phyloP scores from a whole-genome alignment of 352 stramenopile species.

The Pythium pyrilobum region DNA sequence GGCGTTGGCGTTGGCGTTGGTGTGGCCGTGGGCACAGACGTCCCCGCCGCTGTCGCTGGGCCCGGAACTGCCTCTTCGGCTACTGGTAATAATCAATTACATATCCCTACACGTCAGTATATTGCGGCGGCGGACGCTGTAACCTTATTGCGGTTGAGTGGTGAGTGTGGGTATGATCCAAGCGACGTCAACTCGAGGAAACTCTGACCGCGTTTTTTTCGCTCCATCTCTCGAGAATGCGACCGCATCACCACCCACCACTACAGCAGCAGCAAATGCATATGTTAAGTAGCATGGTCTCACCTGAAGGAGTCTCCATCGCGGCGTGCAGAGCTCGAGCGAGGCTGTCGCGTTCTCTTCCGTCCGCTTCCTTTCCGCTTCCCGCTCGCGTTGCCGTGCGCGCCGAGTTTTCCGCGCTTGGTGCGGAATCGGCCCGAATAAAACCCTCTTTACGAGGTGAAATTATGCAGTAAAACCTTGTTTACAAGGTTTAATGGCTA shows the following conservation, averaged over 20 bases:
- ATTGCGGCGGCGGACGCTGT: too few relatives aligned
- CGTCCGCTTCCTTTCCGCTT: conserved; percentile 3
- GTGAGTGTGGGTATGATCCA: too few relatives aligned
- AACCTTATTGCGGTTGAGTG: too few relatives aligned
- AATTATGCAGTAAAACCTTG: conserved; percentile 18
- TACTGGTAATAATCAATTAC: too few relatives aligned
- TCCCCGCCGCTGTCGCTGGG: not conserved
- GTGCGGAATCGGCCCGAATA: too few relatives aligned
- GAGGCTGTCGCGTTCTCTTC: not conserved
- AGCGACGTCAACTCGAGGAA: too few relatives aligned
- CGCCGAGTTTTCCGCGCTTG: conserved; percentile 15
- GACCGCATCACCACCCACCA: not conserved
- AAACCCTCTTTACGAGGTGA: too few relatives aligned
- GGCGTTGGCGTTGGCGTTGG: not conserved
- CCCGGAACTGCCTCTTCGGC: too few relatives aligned
- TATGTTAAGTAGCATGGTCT: not conserved
- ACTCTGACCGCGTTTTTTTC: not conserved
- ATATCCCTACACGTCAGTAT: too few relatives aligned
- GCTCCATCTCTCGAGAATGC: not conserved
- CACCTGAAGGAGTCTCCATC: conserved; percentile 18
- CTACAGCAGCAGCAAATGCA: too few relatives aligned
- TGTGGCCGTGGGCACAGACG: not conserved
- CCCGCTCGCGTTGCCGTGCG: conserved; percentile 11
- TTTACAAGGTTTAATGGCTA: conserved; percentile 7
- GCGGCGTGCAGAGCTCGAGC: not conserved